Base-by-base conservation (phyloP, 2,329 filamentous ascomycete species). In the Colletotrichum theobromicola region DNA sequence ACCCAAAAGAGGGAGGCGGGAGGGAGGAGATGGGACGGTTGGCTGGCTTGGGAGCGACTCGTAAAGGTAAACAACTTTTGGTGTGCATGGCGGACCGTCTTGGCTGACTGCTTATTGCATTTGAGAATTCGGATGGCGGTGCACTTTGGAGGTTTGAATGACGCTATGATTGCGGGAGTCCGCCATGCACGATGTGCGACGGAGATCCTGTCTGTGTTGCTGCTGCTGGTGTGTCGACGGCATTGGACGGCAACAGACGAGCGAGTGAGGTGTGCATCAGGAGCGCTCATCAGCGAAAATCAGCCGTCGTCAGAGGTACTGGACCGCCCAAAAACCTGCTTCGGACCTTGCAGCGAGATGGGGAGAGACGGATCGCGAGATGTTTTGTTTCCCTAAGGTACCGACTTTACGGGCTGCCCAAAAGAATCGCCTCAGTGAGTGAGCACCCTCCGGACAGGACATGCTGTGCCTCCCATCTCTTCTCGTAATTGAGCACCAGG, bases 131-230 rank as follows among this genome's bases (percentile, higher is more conserved):
- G 67, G 71, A 74, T 34, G 71, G 67, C 50, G 35, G 57, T 61
- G 57, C 32, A 26, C 7, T 42, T 6, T n/a, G 30, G 50, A 57
- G 55, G 50, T 24, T 55, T 57, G 61, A 50, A 66, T 62, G 67
- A 66, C 72, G 72, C 72, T 71, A 61, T 74, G 72, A 71, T 66
- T 46, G 71, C 71, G 60, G 67, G 71, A 74, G 53, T 42, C 67
- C 34, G 60, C 61, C 53, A 37, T 65, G 67, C 18, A 35, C 53
- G 53, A 65, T 53, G 67, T 50, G 46, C 53, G 53, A 65, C 60
- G 71, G 57, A 42, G 72, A 74, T 66, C 35, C 60, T 32, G 53
- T 74, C 61, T 53, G 61, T 70, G 67, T 71, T 74, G 61, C 28
- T 60, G 64, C n/a, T 60, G 70, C 34, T 70, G 58, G 68, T 42